phyloP scores from a whole-genome alignment of 768 basidiomycete genomes.

The Suillus bovinus region DNA sequence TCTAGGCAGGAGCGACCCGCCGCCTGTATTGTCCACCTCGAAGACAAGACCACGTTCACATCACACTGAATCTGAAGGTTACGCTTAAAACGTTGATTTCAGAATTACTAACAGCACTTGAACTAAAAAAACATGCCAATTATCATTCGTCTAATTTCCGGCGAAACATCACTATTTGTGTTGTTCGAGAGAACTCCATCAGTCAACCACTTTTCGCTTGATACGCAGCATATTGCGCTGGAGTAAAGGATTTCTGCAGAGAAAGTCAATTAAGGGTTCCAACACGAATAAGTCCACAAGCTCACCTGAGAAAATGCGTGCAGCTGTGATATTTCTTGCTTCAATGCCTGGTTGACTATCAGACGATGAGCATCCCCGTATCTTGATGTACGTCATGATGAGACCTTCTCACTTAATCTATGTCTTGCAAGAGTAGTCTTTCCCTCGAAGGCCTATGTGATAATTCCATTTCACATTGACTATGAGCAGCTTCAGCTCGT shows the following conservation, averaged over 20 bases:
- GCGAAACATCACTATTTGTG: not conserved
- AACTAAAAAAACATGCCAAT: conserved; percentile 1
- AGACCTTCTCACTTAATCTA: conserved; percentile 52
- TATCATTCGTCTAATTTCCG: not conserved
- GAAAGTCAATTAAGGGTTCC: not conserved
- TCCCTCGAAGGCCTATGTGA: conserved; percentile 67
- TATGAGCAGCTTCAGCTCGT: conserved; percentile 1
- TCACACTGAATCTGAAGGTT: not conserved
- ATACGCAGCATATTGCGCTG: conserved; percentile 59
- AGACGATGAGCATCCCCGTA: conserved; percentile 13
- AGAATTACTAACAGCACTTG: not conserved
- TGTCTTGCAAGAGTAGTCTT: conserved; percentile 80
- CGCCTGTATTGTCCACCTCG: not conserved
- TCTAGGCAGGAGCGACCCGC: not conserved
- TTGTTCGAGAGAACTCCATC: conserved; percentile 1
- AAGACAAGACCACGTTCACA: not conserved
- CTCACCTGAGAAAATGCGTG: conserved; percentile 87
- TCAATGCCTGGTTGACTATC: conserved; percentile 76
- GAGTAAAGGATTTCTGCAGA: conserved; percentile 70
- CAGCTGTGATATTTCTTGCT: conserved; percentile 73
- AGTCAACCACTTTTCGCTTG: conserved; percentile 34
- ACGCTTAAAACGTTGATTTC: conserved; percentile 2
- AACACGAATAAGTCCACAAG: conserved; percentile 7
- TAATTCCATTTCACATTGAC: conserved; percentile 4
- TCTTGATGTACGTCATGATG: not conserved